These are phyloP conservation scores for Rhynchosporium agropyri DNA, from an alignment of 2,329 filamentous ascomycete species.

Conservation along the genomic window DNA sequence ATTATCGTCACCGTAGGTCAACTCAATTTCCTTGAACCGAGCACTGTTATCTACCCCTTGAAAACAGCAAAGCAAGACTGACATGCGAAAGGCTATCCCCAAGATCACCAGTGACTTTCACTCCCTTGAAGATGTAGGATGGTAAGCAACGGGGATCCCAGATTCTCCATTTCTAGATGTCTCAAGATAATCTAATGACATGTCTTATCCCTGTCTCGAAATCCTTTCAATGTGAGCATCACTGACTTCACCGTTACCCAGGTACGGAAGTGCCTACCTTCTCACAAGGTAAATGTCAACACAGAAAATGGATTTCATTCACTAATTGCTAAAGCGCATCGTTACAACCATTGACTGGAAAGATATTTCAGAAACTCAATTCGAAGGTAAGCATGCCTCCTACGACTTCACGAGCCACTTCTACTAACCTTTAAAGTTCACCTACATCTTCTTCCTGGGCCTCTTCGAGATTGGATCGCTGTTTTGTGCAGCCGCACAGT, in stretches of 20 bases:
- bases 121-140: conserved; percentile 55
- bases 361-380: conserved; percentile 51
- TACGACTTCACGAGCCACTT: not conserved
- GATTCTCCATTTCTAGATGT: too few species aligned
- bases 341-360: conserved; percentile 55
- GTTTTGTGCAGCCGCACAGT: conserved; percentile 54
- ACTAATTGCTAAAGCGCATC: conserved; percentile 45
- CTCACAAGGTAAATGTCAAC: conserved; percentile 40
- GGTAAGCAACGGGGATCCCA: conserved; percentile 38
- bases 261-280: conserved; percentile 53
- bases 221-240: too few species aligned
- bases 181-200: too few species aligned
- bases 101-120: conserved; percentile 55
- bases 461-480: conserved; percentile 59
- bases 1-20: conserved; percentile 53
- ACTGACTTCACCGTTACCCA: too few species aligned
- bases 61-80: not conserved
- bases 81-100: conserved; percentile 47
- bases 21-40: not conserved
- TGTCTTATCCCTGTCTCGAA: too few species aligned
- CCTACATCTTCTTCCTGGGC: conserved; percentile 48
- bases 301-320: not conserved
- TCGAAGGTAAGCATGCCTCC: conserved; percentile 37
- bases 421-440: conserved; percentile 39
- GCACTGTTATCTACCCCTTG: not conserved